Conservation (phyloP, 257 asterid genomes). For the Plantago major region DNA sequence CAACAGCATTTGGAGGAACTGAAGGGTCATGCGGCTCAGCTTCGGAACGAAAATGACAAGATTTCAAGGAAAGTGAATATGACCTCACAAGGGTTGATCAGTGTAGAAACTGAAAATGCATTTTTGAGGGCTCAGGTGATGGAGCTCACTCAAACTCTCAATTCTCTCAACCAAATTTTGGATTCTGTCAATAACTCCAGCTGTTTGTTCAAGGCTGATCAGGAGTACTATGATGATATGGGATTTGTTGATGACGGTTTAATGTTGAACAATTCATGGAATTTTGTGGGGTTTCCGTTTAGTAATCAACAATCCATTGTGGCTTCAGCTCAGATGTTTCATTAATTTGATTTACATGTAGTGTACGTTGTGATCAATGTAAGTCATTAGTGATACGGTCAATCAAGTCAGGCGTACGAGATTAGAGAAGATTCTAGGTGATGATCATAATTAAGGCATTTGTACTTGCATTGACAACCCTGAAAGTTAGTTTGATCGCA, state of each 20-base stretch:
- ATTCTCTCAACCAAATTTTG: constrained; percentile 61
- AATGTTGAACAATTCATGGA: constrained; percentile 49
- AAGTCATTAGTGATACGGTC: too few species aligned
- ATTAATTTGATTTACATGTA: constrained; percentile 28
- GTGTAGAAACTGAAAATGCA: constrained; percentile 69
- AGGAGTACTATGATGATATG: constrained; percentile 28
- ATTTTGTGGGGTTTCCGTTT: constrained; percentile 31
- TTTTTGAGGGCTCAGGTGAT: constrained; percentile 70
- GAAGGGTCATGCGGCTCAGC: constrained; percentile 41
- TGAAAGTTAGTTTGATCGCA: too few species aligned
- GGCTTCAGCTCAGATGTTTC: constrained; percentile 66
- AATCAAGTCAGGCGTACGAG: too few species aligned
- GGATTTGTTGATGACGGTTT: constrained; percentile 21
- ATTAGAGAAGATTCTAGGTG: too few species aligned
- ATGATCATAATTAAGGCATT: too few species aligned
- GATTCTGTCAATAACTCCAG: constrained; percentile 29
- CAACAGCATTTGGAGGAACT: constrained; percentile 81
- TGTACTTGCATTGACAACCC: too few species aligned
- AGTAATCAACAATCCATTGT: constrained; percentile 34
- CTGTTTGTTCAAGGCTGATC: constrained; percentile 31
- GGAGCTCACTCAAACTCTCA: constrained; percentile 67
- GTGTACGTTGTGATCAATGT: neutral
- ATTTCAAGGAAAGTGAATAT: constrained; percentile 29
- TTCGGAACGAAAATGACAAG: constrained; percentile 50
- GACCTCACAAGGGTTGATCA: constrained; percentile 42